Evolutionary conservation across 2,329 filamentous ascomycete species (phyloP), one percentile per base, ranked within the genome.

Genomic region (Arthrinium phaeospermum): DNA sequence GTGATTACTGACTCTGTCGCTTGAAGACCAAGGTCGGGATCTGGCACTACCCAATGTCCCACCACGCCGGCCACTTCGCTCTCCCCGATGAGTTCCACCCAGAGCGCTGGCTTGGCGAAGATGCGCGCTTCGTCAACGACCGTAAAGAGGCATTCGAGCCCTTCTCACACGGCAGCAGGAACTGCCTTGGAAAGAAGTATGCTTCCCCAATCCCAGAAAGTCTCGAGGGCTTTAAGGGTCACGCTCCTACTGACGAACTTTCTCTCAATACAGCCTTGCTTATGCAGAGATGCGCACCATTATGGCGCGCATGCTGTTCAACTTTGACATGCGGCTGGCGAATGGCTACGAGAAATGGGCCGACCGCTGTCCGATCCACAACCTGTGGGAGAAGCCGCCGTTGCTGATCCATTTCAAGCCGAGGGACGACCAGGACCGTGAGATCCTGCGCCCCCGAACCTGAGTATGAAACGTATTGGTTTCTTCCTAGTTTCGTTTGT

Each of bases 231-330:
- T n/a, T n/a, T n/a, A n/a, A n/a, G n/a, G n/a, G n/a, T n/a, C n/a
- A n/a, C n/a, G n/a, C n/a, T n/a, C n/a, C n/a, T n/a, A n/a, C n/a
- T n/a, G n/a, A n/a, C n/a, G n/a, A n/a, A n/a, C n/a, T n/a, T n/a
- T n/a, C 1, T 30, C 5, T n/a, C 8, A 3, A 22, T 2, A 46
- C 13, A 69, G 68, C 67, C 78, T 84, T 16, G 82, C 82, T 24
- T 83, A 82, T 46, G 78, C 77, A 7, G 82, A 84, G 75, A 82
- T 84, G 78, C 79, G 81, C 10, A 71, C 83, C 4, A 80, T 83
- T n/a, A 72, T 84, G 7, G 79, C 82, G 1, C 76, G 77, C 13
- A 68, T 84, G 4, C 68, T 84, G 5, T 84, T 77, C 71, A 80
- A 81, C 45, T 84, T 84, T 47, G 81, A 84, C 41, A 67, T 83